Evolutionary conservation across 192 early-diverging fungal genomes (phyloP).

Genomic region (Umbelopsis vinacea): DNA sequence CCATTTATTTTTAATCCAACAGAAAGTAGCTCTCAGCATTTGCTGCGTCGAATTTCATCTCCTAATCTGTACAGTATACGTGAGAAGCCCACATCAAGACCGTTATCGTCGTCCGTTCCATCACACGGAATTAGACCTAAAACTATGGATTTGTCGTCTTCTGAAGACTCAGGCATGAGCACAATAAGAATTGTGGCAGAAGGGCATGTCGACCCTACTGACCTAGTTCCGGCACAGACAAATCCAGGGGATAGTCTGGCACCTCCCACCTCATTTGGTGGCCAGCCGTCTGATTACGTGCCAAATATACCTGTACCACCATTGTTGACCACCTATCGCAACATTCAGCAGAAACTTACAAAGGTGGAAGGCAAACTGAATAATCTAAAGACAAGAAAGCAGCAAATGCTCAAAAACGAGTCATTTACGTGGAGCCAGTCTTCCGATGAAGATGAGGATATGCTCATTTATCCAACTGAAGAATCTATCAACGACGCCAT

Average conservation of each 20-base stretch:
- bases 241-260: conserved; percentile 51
- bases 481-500: conserved; percentile 45
- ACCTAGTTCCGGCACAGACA: conserved; percentile 51
- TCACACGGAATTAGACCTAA: not conserved
- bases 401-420: not conserved
- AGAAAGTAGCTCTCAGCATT: not conserved
- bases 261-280: conserved; percentile 22
- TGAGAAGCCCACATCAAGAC: not conserved
- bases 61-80: not conserved
- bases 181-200: conserved; percentile 17
- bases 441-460: conserved; percentile 13
- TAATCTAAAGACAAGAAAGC: conserved; percentile 31
- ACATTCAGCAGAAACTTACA: conserved; percentile 52
- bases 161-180: not conserved
- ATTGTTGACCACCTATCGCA: conserved; percentile 51
- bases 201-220: conserved; percentile 48
- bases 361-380: conserved; percentile 39
- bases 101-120: not conserved
- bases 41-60: not conserved
- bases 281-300: conserved; percentile 47
- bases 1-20: not conserved
- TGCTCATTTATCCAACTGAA: conserved; percentile 21
- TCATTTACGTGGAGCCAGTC: not conserved
- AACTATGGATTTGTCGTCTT: not conserved
- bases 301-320: conserved; percentile 64